Evolutionary conservation across 2,329 filamentous ascomycete genomes (phyloP).

Genomic region (Pseudogymnoascus sp.): DNA sequence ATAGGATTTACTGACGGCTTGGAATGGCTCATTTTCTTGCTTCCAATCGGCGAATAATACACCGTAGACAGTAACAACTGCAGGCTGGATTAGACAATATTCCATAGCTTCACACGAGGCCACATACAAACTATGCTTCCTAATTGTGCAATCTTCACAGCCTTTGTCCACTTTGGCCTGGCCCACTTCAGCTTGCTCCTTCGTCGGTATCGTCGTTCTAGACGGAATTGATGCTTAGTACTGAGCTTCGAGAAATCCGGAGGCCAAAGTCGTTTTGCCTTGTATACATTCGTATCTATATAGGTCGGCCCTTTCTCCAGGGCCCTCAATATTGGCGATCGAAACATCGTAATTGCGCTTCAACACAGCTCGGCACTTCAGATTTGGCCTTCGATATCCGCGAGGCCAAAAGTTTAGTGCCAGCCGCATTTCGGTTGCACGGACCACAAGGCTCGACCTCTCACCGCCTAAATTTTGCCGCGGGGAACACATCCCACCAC

Average conservation of each 20-base stretch:
- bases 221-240: conserved; percentile 65
- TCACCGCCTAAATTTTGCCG: conserved; percentile 9
- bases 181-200: conserved; percentile 55
- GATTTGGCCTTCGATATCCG: background rate
- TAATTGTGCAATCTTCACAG: conserved; percentile 54
- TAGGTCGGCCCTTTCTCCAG: conserved; percentile 28
- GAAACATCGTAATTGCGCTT: conserved; percentile 34
- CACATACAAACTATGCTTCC: conserved; percentile 25
- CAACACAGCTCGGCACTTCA: background rate
- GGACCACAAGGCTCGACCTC: conserved; percentile 5
- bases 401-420: background rate
- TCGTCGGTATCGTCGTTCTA: conserved; percentile 73
- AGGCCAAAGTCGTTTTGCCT: conserved; percentile 68
- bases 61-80: conserved; percentile 48
- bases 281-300: conserved; percentile 49
- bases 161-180: conserved; percentile 58
- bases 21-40: conserved; percentile 39
- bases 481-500: conserved; percentile 9
- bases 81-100: conserved; percentile 13
- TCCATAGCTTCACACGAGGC: background rate
- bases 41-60: conserved; percentile 56
- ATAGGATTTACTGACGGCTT: conserved; percentile 35
- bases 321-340: conserved; percentile 38
- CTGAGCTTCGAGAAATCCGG: conserved; percentile 66
- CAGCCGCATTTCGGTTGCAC: background rate